Evolutionary conservation across 108 stramenopile species (phyloP).

Genomic region (Stephanodiscus triporus): DNA sequence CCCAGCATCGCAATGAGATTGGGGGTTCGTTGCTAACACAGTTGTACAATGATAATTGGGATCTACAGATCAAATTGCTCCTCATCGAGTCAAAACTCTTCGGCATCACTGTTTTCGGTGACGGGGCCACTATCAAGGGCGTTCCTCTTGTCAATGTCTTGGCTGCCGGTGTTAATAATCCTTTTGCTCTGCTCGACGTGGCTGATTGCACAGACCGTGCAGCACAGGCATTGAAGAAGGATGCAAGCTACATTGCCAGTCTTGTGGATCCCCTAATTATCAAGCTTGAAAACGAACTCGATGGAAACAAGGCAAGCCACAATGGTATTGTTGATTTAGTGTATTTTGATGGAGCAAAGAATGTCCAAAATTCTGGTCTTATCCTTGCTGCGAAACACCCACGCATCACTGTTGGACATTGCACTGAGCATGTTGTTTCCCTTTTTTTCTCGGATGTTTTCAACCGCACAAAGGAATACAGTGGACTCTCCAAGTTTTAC

Average conservation of each 20-base stretch:
- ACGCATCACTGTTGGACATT: background rate
- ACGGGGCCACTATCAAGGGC: no score
- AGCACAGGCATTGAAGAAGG: background rate
- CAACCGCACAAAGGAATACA: background rate
- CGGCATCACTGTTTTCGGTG: slow-evolving; percentile 6
- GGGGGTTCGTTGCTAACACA: background rate
- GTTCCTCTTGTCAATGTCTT: slow-evolving; percentile 1
- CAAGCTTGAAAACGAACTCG: slow-evolving; percentile 2
- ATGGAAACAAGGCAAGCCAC: background rate
- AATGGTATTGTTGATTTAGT: slow-evolving; percentile 4
- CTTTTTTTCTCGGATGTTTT: slow-evolving; percentile 12
- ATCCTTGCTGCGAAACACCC: background rate
- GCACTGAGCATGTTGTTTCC: background rate
- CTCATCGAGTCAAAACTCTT: background rate
- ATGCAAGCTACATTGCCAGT: background rate
- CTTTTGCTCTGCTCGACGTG: no score
- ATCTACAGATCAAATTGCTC: background rate
- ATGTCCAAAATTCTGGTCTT: background rate
- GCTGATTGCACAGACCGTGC: slow-evolving; percentile 2
- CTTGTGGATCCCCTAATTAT: background rate
- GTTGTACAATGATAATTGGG: slow-evolving; percentile 2
- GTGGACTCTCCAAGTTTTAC: background rate
- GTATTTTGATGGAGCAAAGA: background rate
- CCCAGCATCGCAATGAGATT: background rate
- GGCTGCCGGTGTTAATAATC: no score